These are phyloP conservation scores for Pyrenochaeta sp. DNA, from an alignment of 2,329 filamentous ascomycete genomes.

Conservation along the genomic window DNA sequence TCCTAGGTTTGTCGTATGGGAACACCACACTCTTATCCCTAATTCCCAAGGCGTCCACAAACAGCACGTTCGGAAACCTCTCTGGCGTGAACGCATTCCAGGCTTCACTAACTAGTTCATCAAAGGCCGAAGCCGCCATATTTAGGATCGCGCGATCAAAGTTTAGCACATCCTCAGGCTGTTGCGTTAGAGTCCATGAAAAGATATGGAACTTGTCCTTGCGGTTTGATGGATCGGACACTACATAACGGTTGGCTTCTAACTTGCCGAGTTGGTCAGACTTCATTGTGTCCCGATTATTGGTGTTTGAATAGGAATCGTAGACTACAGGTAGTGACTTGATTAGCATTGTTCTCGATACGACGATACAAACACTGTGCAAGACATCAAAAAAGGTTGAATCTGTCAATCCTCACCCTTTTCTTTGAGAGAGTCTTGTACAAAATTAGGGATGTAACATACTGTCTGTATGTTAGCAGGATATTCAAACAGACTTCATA, in stretches of 20 bases:
- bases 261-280: constrained; percentile 51
- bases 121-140: constrained; percentile 38
- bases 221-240: constrained; percentile 24
- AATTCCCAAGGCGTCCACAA: constrained; percentile 45
- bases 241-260: constrained; percentile 38
- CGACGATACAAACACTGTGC: neutral
- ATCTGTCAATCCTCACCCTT: neutral
- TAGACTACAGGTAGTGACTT: constrained; percentile 17
- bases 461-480: neutral
- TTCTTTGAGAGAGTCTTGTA: neutral
- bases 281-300: constrained; percentile 42
- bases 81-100: constrained; percentile 46
- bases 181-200: constrained; percentile 50
- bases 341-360: neutral
- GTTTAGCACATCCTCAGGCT: constrained; percentile 43
- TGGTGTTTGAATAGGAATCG: constrained; percentile 49
- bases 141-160: constrained; percentile 47
- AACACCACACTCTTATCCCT: constrained; percentile 43
- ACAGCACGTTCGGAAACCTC: constrained; percentile 48
- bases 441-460: neutral
- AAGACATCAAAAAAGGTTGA: neutral
- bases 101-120: constrained; percentile 42
- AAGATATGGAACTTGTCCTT: constrained; percentile 47
- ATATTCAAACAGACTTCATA: neutral
- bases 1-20: constrained; percentile 37